Conservation (phyloP, 768 basidiomycete genomes). For the Tulasnella sp. region DNA sequence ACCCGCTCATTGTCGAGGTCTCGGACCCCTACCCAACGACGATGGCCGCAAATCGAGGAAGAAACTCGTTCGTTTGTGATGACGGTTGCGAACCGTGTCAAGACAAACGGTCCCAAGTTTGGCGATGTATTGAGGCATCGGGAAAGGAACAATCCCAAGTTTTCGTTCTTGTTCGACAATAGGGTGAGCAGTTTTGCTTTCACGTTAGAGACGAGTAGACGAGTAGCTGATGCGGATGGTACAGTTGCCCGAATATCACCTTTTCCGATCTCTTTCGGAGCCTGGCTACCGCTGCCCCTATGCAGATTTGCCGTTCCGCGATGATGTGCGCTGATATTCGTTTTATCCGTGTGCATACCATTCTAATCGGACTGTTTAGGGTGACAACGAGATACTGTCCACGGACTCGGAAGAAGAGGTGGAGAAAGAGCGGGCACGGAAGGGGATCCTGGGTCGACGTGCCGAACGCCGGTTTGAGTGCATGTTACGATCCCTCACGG, state of each 20-base stretch:
- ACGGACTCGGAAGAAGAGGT: conserved; percentile 92
- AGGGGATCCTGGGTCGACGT: conserved; percentile 62
- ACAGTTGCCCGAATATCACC: conserved; percentile 32
- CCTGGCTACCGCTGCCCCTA: conserved; percentile 28
- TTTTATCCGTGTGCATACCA: not conserved
- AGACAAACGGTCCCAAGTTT: conserved; percentile 64
- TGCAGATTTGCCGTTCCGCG: conserved; percentile 62
- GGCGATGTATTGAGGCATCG: conserved; percentile 61
- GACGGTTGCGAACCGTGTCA: conserved; percentile 75
- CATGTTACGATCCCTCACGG: conserved; percentile 77
- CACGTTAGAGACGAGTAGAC: not conserved
- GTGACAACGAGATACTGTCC: conserved; percentile 76
- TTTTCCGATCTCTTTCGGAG: conserved; percentile 29
- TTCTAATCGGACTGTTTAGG: conserved; percentile 33
- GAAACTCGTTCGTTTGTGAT: conserved; percentile 78
- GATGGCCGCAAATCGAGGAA: conserved; percentile 1
- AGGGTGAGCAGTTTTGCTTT: conserved; percentile 23
- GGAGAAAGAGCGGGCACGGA: conserved; percentile 68
- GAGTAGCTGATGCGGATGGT: not conserved
- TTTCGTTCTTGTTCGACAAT: conserved; percentile 49
- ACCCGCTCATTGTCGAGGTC: conserved; percentile 29
- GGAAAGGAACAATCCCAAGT: conserved; percentile 73
- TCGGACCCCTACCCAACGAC: conserved; percentile 24
- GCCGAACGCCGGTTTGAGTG: conserved; percentile 79
- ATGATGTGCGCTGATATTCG: conserved; percentile 42